These are phyloP conservation scores for Hyaloscypha variabilis DNA, from an alignment of 495 filamentous ascomycete species.

Conservation along the genomic window DNA sequence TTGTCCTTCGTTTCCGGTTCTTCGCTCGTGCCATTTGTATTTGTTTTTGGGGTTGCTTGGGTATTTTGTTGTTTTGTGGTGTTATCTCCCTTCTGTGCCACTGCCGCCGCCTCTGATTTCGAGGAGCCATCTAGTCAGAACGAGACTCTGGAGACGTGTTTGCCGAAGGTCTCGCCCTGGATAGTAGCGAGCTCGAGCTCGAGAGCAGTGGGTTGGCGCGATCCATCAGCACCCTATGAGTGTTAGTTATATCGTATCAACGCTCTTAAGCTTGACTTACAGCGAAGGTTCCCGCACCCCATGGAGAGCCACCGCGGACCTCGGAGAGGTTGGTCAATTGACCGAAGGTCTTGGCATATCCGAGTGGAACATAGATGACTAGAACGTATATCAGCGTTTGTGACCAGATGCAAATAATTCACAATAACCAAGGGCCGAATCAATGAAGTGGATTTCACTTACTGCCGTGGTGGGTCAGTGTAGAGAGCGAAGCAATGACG, in stretches of 20 bases:
- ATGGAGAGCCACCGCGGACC: slow-evolving; percentile 83
- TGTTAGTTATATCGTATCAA: slow-evolving; percentile 28
- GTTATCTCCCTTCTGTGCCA: slow-evolving; percentile 33
- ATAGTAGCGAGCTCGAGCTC: slow-evolving; percentile 78
- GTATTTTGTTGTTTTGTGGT: slow-evolving; percentile 22
- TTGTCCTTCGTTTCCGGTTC: slow-evolving; percentile 43
- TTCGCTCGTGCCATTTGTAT: slow-evolving; percentile 27
- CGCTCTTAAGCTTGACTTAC: slow-evolving; percentile 37
- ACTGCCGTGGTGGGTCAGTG: slow-evolving; percentile 85
- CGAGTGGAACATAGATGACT: slow-evolving; percentile 89
- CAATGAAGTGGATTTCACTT: not conserved
- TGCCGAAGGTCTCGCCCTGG: slow-evolving; percentile 89
- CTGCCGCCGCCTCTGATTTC: slow-evolving; percentile 34
- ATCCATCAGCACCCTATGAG: slow-evolving; percentile 64
- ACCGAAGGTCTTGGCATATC: slow-evolving; percentile 81
- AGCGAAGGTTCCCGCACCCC: slow-evolving; percentile 95
- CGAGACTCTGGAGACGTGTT: slow-evolving; percentile 70
- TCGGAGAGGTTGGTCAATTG: slow-evolving; percentile 69
- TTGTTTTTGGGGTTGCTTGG: slow-evolving; percentile 23
- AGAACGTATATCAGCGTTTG: not conserved
- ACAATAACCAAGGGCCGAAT: not conserved
- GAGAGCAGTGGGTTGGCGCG: slow-evolving; percentile 70
- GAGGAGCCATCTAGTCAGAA: slow-evolving; percentile 79
- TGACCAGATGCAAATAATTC: not conserved
- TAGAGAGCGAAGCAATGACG: slow-evolving; percentile 79